Evolutionary conservation across 2,329 filamentous ascomycete species (phyloP).

Genomic region (Talaromyces funiculosus): DNA sequence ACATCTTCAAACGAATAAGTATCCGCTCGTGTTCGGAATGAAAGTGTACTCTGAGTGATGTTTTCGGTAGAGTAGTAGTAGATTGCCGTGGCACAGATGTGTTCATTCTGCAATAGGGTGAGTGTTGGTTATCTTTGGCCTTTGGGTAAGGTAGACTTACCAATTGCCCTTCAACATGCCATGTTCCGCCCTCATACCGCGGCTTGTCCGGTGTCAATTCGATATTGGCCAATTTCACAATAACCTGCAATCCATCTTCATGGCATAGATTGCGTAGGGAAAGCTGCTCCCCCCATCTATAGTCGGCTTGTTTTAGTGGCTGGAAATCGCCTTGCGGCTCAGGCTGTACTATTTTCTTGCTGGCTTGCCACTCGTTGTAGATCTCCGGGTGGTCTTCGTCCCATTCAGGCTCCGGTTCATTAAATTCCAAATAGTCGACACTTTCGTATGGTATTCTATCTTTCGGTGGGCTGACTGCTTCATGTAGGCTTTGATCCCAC

Average conservation of each 20-base stretch:
- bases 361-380: constrained; percentile 20
- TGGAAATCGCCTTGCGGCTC: constrained; percentile 16
- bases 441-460: constrained; percentile 25
- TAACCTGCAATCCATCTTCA: constrained; percentile 51
- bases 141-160: neutral
- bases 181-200: constrained; percentile 41
- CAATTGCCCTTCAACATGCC: constrained; percentile 44
- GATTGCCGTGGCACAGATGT: constrained; percentile 59
- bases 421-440: constrained; percentile 19
- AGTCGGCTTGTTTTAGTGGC: neutral
- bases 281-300: constrained; percentile 8
- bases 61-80: constrained; percentile 60
- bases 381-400: constrained; percentile 16
- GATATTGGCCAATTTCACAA: constrained; percentile 58
- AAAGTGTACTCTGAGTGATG: constrained; percentile 48
- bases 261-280: constrained; percentile 29
- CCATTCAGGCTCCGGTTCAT: constrained; percentile 3
- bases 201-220: constrained; percentile 56
- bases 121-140: neutral
- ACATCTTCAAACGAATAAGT: neutral
- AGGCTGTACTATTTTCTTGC: constrained; percentile 18
- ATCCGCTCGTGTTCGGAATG: constrained; percentile 42
- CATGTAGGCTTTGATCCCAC: constrained; percentile 23
- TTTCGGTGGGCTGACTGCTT: neutral
- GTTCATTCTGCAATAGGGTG: constrained; percentile 48